Conservation (phyloP, 164 flowering plant species). For the Platanus orientalis region DNA sequence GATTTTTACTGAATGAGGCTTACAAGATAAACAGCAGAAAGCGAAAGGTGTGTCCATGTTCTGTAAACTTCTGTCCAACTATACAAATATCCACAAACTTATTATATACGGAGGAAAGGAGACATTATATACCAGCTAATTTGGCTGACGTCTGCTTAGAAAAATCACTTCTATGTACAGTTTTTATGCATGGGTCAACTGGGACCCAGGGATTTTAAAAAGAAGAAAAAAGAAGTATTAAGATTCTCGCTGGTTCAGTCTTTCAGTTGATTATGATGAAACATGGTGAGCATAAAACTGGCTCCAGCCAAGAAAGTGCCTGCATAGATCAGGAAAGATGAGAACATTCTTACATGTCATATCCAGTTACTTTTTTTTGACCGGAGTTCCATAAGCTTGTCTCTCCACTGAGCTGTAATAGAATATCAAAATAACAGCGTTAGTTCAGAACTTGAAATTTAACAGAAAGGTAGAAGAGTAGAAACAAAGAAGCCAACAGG, state of each 20-base stretch:
- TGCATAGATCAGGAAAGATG: too few relatives aligned
- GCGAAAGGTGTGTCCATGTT: neutral
- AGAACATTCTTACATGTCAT: slow-evolving; percentile 22
- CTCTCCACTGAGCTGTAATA: slow-evolving; percentile 58
- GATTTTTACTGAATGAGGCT: neutral
- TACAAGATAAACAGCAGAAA: neutral
- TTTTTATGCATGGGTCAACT: neutral
- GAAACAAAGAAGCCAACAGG: neutral
- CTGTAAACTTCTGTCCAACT: neutral
- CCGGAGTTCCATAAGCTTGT: slow-evolving; percentile 57
- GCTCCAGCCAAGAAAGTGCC: too few relatives aligned
- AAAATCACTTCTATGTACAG: neutral
- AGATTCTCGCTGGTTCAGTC: too few relatives aligned
- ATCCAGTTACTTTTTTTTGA: slow-evolving; percentile 52
- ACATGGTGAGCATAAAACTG: neutral
- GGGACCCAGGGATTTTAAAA: neutral
- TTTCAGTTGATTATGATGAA: neutral
- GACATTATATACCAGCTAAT: neutral
- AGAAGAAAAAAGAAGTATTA: neutral
- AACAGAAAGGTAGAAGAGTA: neutral
- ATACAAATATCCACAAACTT: neutral
- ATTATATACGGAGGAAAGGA: neutral
- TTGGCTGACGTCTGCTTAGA: neutral
- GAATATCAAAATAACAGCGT: neutral
- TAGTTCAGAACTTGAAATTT: too few relatives aligned